Base-by-base conservation (phyloP, 805 yeast species). In the Starmerella roubikii region DNA sequence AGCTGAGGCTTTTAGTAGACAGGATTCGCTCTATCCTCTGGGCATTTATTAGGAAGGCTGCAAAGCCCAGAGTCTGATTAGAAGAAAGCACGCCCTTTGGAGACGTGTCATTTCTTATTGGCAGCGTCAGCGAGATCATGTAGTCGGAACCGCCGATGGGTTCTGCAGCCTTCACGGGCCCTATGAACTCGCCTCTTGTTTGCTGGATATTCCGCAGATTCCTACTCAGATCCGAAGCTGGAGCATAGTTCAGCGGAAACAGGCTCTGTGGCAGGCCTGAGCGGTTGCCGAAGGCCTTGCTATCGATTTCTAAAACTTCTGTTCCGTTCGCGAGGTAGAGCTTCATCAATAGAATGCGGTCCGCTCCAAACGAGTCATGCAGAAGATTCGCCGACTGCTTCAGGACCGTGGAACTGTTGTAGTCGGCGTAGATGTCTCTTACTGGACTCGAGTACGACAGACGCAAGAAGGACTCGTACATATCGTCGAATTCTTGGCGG, bases 341-440 rank as follows among this genome's bases (percentile, higher is more conserved):
- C 13, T 30, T 40, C 28, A 47, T 32, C 32, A 39, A 29, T 23
- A 47, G 33, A 13, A 47, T 40, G 2, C 50, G 20, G 20, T 47
- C 49, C 5, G 45, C 42, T 4, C 45, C 46, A 24, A 41, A 45
- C 17, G 45, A 40, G 35, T 45, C 45, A 21, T 42, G 44, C 11
- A 44, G 34, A 13, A 48, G 37, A 19, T 25, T 25, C 5, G 43
- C 42, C 16, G 50, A 32, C 15, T 28, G 25, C 13, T n/a, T 5
- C 8, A 40, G 22, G 4, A 35, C 21, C 3, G 23, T 13, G 10
- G 20, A 2, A 24, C 16, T 31, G 12, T 42, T 35, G 23, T 39
- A 30, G 25, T 34, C 22, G 11, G 34, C 29, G 36, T 36, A 40
- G 1, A 47, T 43, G 9, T 32, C 32, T 17, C 37, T 46, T 3